Evolutionary conservation across 139 green algal genomes (phyloP).

Genomic region (Pseudopediastrum boryanum): DNA sequence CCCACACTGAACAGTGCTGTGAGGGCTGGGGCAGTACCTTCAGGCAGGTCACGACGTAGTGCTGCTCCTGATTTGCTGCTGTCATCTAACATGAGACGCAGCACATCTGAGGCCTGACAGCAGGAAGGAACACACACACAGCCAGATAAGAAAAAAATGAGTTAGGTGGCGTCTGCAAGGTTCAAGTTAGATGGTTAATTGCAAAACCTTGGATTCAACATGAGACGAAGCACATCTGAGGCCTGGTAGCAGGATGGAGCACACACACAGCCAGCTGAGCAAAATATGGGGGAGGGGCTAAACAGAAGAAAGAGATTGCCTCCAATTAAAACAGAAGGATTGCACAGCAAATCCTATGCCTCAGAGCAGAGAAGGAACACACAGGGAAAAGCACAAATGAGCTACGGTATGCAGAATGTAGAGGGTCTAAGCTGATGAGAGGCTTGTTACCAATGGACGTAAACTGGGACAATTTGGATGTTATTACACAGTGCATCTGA

Average conservation of each 20-base stretch:
- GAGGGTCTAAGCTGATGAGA: no score
- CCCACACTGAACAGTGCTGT: slow-evolving; percentile 67
- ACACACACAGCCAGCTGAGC: neutral
- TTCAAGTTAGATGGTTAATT: neutral
- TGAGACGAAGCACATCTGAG: neutral
- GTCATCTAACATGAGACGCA: slow-evolving; percentile 25
- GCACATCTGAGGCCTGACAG: slow-evolving; percentile 71
- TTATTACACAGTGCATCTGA: no score
- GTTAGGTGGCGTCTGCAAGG: neutral
- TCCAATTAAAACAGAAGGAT: no score
- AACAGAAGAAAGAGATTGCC: no score
- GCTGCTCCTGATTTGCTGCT: slow-evolving; percentile 36
- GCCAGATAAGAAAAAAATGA: neutral
- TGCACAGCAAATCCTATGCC: no score
- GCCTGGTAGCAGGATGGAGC: neutral
- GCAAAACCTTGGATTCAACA: no score
- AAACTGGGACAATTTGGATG: no score
- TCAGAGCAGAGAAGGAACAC: no score
- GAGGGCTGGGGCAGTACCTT: slow-evolving; percentile 18
- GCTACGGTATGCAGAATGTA: no score
- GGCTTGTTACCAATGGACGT: no score
- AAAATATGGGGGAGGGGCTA: neutral
- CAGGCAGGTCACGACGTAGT: slow-evolving; percentile 7
- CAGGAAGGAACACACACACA: neutral
- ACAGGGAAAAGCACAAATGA: no score